Evolutionary conservation across 176 grass and related monocot species (phyloP), one percentile per base, ranked within the genome.

Genomic region (Microstegium vimineum): DNA sequence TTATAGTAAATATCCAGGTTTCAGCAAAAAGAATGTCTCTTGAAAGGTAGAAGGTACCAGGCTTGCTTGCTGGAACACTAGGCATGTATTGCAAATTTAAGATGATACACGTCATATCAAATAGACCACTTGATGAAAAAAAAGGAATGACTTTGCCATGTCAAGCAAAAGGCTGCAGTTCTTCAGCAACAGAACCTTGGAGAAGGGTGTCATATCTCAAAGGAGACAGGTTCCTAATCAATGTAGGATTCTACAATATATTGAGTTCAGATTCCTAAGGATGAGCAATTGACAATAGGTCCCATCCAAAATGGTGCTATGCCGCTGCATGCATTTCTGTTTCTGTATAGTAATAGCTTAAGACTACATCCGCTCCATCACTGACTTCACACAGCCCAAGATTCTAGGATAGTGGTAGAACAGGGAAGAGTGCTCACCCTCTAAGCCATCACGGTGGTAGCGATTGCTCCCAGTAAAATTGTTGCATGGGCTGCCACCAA

Each of bases 401-500:
- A 98, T 98, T 46, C 95, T 87, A 28, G 82, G 41, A 37, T 94
- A 94, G 23, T 94, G 62, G 68, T 83, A 93, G 82, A 98, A 98
- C 0, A 98, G 77, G 3, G 86, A 75, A 6, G 95, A 98, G 2
- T 95, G 92, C 52, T 92, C 87, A 25, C 95, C 95, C 51, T 89
- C 84, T 15, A 98, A 62, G 10, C 92, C 92, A 73, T 93, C 84
- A 4, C 95, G 81, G 20, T 75, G 77, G 60, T 80, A 71, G 4
- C 90, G 67, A 59, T 94, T 97, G 74, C 92, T 89, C 6, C 94
- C 90, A 4, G 92, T 35, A 28, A 97, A 85, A 69, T 97, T 97
- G 33, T 97, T 97, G 54, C 94, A 97, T 0, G 94, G 90, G 43
- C 94, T 94, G 11, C 92, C 94, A 3, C 92, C 92, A 30, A 97